These are phyloP conservation scores for Xylariaceae sp. DNA, from an alignment of 2,329 filamentous ascomycete genomes.

Conservation along the genomic window DNA sequence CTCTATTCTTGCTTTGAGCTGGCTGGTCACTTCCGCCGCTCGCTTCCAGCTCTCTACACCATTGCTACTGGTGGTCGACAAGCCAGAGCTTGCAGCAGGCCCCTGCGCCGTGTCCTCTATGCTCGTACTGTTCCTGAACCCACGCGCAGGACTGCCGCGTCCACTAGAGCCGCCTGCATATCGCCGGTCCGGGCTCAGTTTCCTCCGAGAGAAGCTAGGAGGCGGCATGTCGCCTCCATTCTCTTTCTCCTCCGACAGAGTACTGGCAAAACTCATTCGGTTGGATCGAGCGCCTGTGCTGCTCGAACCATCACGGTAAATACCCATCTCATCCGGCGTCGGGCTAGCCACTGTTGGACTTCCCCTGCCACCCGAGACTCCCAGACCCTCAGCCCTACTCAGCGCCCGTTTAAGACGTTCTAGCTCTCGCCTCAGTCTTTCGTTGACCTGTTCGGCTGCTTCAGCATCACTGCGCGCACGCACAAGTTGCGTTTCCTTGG, in stretches of 20 bases:
- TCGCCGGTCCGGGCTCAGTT: constrained; percentile 49
- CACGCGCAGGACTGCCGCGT: constrained; percentile 53
- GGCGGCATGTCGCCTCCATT: constrained; percentile 49
- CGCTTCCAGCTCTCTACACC: constrained; percentile 92
- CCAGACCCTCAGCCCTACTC: constrained; percentile 52
- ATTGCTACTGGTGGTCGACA: constrained; percentile 32
- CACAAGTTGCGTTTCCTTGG: constrained; percentile 95
- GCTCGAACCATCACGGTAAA: constrained; percentile 50
- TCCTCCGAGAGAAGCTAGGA: constrained; percentile 41
- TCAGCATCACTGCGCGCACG: constrained; percentile 86
- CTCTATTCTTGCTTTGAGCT: constrained; percentile 94
- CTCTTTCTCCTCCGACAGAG: constrained; percentile 70
- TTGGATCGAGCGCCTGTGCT: constrained; percentile 38
- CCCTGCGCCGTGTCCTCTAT: constrained; percentile 24
- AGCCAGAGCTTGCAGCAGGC: constrained; percentile 19
- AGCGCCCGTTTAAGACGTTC: constrained; percentile 89
- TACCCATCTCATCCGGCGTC: constrained; percentile 53
- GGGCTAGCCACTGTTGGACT: constrained; percentile 46
- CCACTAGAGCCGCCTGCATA: constrained; percentile 52
- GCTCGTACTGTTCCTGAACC: constrained; percentile 41
- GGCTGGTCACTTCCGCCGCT: constrained; percentile 94
- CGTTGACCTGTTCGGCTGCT: constrained; percentile 77
- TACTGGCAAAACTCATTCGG: constrained; percentile 58
- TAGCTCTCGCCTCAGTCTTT: constrained; percentile 78
- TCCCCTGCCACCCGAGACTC: constrained; percentile 33